phyloP scores from a whole-genome alignment of 2,329 filamentous ascomycete genomes.

The Septoria linicola region DNA sequence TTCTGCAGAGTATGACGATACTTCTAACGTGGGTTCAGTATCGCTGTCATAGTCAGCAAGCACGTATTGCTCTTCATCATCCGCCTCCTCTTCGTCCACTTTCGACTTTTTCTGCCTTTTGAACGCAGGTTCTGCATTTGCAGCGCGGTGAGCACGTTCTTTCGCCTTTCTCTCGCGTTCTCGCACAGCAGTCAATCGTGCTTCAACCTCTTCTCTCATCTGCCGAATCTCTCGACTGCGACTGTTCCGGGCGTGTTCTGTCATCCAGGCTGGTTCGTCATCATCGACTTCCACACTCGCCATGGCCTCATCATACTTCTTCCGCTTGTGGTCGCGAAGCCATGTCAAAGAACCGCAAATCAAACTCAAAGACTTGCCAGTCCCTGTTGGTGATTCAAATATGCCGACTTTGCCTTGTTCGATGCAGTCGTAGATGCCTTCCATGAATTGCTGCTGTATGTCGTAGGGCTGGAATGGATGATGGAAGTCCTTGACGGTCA shows the following conservation, averaged over 20 bases:
- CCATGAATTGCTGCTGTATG: slow-evolving; percentile 88
- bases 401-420: slow-evolving; percentile 80
- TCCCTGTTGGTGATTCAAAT: slow-evolving; percentile 87
- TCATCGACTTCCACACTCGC: slow-evolving; percentile 49
- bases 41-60: slow-evolving; percentile 74
- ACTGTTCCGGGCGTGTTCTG: slow-evolving; percentile 70
- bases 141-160: slow-evolving; percentile 45
- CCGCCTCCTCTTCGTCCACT: slow-evolving; percentile 25
- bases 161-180: slow-evolving; percentile 61
- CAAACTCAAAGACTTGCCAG: slow-evolving; percentile 84
- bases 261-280: slow-evolving; percentile 81
- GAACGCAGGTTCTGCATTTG: slow-evolving; percentile 46
- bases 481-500: slow-evolving; percentile 62
- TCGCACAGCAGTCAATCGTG: slow-evolving; percentile 63
- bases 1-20: slow-evolving; percentile 58
- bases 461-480: slow-evolving; percentile 86
- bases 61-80: slow-evolving; percentile 68
- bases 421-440: slow-evolving; percentile 73
- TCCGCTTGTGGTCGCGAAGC: slow-evolving; percentile 78
- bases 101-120: slow-evolving; percentile 48
- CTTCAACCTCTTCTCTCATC: slow-evolving; percentile 70
- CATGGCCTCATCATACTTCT: slow-evolving; percentile 56
- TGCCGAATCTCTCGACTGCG: slow-evolving; percentile 65
- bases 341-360: slow-evolving; percentile 88
- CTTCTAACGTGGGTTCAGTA: slow-evolving; percentile 42